phyloP scores from a whole-genome alignment of 305 asterid species.

The Fraxinus greggii region DNA sequence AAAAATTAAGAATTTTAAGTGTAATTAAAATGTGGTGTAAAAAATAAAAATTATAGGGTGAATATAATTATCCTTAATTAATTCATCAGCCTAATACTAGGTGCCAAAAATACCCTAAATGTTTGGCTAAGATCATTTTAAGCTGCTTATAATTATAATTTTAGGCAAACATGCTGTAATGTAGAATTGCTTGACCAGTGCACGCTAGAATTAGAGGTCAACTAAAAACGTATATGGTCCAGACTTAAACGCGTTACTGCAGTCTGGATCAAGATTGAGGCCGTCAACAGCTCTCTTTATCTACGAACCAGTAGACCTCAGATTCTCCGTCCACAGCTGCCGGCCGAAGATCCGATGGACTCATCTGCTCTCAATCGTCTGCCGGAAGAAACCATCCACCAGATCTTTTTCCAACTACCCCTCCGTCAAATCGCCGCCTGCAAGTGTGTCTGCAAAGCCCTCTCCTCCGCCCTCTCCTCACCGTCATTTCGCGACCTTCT shows the following conservation, averaged over 20 bases:
- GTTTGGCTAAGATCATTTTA: no score
- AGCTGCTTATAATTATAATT: no score
- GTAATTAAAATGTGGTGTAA: no score
- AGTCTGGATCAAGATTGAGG: not conserved
- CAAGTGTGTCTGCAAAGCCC: slow-evolving; percentile 67
- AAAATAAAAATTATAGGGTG: no score
- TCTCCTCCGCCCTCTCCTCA: slow-evolving; percentile 57
- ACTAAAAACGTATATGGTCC: not conserved
- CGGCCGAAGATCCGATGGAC: slow-evolving; percentile 42
- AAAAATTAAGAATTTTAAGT: no score
- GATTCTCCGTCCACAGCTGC: not conserved
- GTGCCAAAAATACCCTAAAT: no score
- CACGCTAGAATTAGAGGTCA: not conserved
- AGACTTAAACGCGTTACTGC: not conserved
- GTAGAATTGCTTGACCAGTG: not conserved
- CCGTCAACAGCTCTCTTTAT: not conserved
- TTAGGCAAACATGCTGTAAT: not conserved
- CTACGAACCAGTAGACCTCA: not conserved
- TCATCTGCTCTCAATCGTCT: slow-evolving; percentile 65
- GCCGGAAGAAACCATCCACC: slow-evolving; percentile 76
- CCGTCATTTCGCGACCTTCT: slow-evolving; percentile 63
- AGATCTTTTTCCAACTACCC: slow-evolving; percentile 70
- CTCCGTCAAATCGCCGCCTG: slow-evolving; percentile 70
- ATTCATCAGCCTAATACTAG: no score
- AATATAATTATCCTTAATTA: no score